phyloP scores from a whole-genome alignment of 2,329 filamentous ascomycete genomes.

The Fusarium devonianum region DNA sequence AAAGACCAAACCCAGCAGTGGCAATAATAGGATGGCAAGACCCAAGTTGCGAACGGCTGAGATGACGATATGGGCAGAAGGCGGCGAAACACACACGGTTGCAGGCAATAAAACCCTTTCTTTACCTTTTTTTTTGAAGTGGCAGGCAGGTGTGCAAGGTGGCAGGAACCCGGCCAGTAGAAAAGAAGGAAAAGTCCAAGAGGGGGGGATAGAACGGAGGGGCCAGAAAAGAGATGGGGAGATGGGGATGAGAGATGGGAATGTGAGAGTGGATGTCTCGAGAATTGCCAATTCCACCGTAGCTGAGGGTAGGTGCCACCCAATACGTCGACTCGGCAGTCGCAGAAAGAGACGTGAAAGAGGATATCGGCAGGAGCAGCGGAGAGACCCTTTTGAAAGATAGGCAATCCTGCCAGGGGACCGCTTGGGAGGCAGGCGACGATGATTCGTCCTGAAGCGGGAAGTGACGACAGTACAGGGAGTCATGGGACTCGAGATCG shows the following conservation, averaged over 20 bases:
- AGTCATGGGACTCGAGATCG: constrained; percentile 36
- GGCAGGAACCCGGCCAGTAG: constrained; percentile 26
- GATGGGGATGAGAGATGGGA: constrained; percentile 28
- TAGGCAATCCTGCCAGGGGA: constrained; percentile 8
- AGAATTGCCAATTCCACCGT: constrained; percentile 35
- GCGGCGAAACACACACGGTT: constrained; percentile 27
- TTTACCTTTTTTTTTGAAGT: constrained; percentile 21
- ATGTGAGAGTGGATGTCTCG: constrained; percentile 36
- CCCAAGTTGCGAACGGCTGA: constrained; percentile 31
- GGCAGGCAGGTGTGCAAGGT: constrained; percentile 13
- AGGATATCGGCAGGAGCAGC: constrained; percentile 5
- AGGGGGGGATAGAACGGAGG: constrained; percentile 25
- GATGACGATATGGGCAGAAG: constrained; percentile 13
- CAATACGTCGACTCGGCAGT: constrained; percentile 19
- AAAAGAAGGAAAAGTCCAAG: constrained; percentile 24
- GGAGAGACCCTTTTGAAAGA: constrained; percentile 26
- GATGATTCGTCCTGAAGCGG: constrained; percentile 24
- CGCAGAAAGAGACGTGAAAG: constrained; percentile 1
- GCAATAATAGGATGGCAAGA: constrained; percentile 1
- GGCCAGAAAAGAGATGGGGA: constrained; percentile 22
- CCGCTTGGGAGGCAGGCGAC: constrained; percentile 2
- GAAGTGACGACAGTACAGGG: constrained; percentile 39
- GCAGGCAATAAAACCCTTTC: constrained; percentile 20
- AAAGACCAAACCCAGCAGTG: constrained; percentile 23
- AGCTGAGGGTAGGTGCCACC: constrained; percentile 20